Evolutionary conservation across 2,329 filamentous ascomycete species (phyloP).

Genomic region (Fusarium napiforme): DNA sequence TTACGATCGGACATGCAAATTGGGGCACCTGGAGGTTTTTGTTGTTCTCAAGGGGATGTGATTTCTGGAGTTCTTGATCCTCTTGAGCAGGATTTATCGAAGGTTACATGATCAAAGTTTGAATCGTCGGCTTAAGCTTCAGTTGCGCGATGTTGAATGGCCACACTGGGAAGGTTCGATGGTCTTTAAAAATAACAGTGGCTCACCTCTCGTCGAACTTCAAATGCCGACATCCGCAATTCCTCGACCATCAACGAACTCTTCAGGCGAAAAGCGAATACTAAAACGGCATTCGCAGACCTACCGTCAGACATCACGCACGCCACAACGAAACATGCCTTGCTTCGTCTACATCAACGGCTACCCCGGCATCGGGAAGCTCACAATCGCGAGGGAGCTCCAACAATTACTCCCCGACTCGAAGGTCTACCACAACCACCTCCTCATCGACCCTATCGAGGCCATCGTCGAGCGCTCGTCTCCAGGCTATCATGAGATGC

Average conservation of each 20-base stretch:
- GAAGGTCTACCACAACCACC: background rate
- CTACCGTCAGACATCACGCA: no score
- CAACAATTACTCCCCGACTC: background rate
- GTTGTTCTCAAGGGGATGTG: background rate
- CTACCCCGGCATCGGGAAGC: slow-evolving; percentile 2
- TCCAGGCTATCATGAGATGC: background rate
- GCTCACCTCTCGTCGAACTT: background rate
- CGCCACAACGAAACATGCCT: background rate
- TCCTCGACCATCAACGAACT: rapidly evolving
- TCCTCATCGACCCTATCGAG: background rate
- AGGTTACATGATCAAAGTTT: background rate
- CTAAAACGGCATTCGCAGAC: no score
- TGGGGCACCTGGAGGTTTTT: rapidly evolving
- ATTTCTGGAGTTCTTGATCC: background rate
- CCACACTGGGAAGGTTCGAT: rapidly evolving
- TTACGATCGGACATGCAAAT: background rate
- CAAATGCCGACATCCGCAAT: rapidly evolving
- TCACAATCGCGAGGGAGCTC: background rate
- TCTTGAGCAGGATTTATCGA: background rate
- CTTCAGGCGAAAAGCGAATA: no score
- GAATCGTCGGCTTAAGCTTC: rapidly evolving
- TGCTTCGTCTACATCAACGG: slow-evolving; percentile 12
- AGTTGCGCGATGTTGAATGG: background rate
- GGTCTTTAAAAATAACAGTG: rapidly evolving
- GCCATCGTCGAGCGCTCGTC: background rate